Evolutionary conservation across 176 grass and related monocot genomes (phyloP).

Genomic region (Elaeis guineensis): DNA sequence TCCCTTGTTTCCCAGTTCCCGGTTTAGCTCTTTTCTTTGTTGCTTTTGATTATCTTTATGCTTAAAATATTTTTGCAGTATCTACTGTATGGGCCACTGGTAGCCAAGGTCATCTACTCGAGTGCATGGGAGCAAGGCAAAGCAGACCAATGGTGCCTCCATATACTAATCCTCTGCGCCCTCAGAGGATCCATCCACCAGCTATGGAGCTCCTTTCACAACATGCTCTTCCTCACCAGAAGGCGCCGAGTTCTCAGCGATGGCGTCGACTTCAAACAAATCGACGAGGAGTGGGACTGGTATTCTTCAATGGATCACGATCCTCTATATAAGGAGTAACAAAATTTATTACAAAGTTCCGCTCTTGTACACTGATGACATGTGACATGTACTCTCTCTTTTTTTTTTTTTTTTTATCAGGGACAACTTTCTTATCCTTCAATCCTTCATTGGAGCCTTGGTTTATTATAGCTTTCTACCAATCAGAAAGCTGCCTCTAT

Average conservation of each 20-base stretch:
- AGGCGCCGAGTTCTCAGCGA: slow-evolving; percentile 47
- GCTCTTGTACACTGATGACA: too few species aligned
- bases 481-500: slow-evolving; percentile 45
- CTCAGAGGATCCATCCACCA: slow-evolving; percentile 35
- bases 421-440: slow-evolving; percentile 91
- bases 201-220: slow-evolving; percentile 57
- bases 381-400: neutral
- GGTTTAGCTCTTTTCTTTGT: neutral
- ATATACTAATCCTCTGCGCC: slow-evolving; percentile 49
- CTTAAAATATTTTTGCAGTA: slow-evolving; percentile 29
- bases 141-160: slow-evolving; percentile 54
- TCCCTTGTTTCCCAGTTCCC: neutral
- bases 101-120: slow-evolving; percentile 39
- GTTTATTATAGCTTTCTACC: slow-evolving; percentile 38
- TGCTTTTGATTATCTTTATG: too few species aligned
- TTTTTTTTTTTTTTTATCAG: slow-evolving; percentile 21
- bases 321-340: too few species aligned
- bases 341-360: too few species aligned
- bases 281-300: slow-evolving; percentile 97
- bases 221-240: slow-evolving; percentile 72
- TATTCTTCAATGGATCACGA: neutral
- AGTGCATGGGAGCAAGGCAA: slow-evolving; percentile 49
- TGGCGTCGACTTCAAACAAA: slow-evolving; percentile 57
- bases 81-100: slow-evolving; percentile 52
- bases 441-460: slow-evolving; percentile 38